Conservation (phyloP, 2,329 filamentous ascomycete genomes). For the Aureobasidium sp. region DNA sequence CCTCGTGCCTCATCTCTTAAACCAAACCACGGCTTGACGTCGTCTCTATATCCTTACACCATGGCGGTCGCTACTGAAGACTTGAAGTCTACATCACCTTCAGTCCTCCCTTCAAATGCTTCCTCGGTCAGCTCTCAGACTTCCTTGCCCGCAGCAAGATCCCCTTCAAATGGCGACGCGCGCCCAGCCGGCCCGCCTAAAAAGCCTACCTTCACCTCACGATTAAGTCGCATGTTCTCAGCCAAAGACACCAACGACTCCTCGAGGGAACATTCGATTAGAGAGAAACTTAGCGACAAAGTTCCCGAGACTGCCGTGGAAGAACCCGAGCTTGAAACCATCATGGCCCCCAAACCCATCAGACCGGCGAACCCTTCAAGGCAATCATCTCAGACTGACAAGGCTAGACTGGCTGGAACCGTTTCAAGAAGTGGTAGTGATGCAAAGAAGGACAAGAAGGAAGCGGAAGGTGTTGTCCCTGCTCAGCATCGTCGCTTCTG, state of each 20-base stretch:
- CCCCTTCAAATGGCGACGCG: conserved; percentile 12
- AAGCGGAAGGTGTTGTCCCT: conserved; percentile 1
- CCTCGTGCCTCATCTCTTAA: neutral
- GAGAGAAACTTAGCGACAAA: conserved; percentile 19
- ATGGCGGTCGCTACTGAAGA: conserved; percentile 10
- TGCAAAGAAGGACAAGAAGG: conserved; percentile 20
- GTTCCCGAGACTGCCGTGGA: conserved; percentile 21
- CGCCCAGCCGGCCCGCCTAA: conserved; percentile 22
- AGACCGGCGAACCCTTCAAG: conserved; percentile 22
- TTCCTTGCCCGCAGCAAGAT: conserved; percentile 12
- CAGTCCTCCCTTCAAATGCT: conserved; percentile 9
- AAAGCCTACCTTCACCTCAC: conserved; percentile 30
- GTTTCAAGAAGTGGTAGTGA: conserved; percentile 22
- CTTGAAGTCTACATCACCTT: conserved; percentile 2
- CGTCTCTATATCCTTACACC: neutral
- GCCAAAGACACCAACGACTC: conserved; percentile 21
- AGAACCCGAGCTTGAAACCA: conserved; percentile 16
- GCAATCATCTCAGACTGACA: conserved; percentile 22
- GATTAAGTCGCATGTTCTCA: conserved; percentile 35
- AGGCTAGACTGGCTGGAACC: conserved; percentile 13
- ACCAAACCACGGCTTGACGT: neutral
- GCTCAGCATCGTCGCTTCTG: conserved; percentile 43
- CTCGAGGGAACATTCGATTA: conserved; percentile 11
- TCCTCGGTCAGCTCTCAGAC: conserved; percentile 18
- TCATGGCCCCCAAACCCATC: neutral